A percentile compares a stretch with the other conserved stretches of the same genome.
These are phyloP conservation scores for Trametes maxima DNA, from an alignment of 768 basidiomycete genomes.

Conservation along the genomic window DNA sequence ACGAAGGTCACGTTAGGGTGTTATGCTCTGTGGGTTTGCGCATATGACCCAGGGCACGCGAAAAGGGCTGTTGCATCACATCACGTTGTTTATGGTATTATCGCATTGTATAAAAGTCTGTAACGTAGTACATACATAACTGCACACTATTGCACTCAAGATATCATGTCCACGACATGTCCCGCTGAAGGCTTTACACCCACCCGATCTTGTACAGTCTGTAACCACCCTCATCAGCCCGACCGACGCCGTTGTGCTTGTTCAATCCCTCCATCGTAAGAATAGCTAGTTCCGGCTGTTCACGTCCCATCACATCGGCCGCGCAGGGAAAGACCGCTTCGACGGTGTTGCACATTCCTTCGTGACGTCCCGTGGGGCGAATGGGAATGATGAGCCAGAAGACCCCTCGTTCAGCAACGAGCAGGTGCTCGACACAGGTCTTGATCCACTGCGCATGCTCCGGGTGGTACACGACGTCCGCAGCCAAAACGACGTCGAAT, in stretches of 20 bases:
- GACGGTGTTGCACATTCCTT: constrained; percentile 58
- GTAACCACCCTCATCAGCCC: constrained; percentile 73
- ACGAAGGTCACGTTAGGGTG: background rate
- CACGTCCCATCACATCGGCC: background rate
- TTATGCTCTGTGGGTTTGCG: background rate
- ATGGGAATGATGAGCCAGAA: constrained; percentile 79
- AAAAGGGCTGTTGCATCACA: background rate
- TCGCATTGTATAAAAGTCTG: constrained; percentile 20
- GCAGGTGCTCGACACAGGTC: constrained; percentile 54
- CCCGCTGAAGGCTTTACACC: constrained; percentile 29
- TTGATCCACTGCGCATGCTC: constrained; percentile 72
- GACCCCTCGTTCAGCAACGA: constrained; percentile 39
- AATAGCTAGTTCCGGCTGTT: constrained; percentile 43
- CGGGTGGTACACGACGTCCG: constrained; percentile 79
- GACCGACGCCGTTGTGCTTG: constrained; percentile 56
- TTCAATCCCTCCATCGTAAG: constrained; percentile 49
- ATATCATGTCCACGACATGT: background rate
- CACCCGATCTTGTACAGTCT: constrained; percentile 74
- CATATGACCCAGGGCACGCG: background rate
- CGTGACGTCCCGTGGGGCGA: constrained; percentile 65
- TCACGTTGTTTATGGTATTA: constrained; percentile 16
- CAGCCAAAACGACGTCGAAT: constrained; percentile 75
- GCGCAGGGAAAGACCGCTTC: constrained; percentile 50
- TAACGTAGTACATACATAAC: constrained; percentile 18
- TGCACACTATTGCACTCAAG: background rate